Conservation (phyloP, 2,329 filamentous ascomycete species). For the Leptographium wingfieldii region DNA sequence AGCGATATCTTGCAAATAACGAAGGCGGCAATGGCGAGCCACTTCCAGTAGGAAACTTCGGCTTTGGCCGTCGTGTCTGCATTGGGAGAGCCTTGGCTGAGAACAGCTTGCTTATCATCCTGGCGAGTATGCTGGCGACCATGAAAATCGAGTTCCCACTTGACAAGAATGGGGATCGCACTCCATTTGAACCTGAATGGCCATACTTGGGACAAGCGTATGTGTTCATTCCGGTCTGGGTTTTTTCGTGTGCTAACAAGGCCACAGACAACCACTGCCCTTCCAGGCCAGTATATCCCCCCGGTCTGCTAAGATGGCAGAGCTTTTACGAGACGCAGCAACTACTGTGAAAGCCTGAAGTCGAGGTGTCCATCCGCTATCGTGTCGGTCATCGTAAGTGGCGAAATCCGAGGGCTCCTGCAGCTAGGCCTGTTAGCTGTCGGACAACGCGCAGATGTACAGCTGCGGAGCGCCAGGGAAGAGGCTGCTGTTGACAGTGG, state of each 20-base stretch:
- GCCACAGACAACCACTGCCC: background rate
- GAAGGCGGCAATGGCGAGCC: slow-evolving; percentile 30
- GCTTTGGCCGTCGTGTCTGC: slow-evolving; percentile 43
- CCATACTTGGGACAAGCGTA: background rate
- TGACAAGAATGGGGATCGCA: slow-evolving; percentile 18
- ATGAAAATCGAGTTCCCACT: slow-evolving; percentile 18
- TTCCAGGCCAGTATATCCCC: background rate
- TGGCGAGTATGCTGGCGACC: slow-evolving; percentile 35
- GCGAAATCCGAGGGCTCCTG: no score
- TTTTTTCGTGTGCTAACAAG: background rate
- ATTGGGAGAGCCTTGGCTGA: slow-evolving; percentile 42
- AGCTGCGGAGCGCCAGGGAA: no score
- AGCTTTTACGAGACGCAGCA: background rate
- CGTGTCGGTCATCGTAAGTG: no score
- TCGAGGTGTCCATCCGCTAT: no score
- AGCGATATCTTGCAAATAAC: slow-evolving; percentile 21
- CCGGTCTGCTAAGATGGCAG: background rate
- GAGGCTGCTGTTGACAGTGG: no score
- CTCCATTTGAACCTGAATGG: slow-evolving; percentile 23
- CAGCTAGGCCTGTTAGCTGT: no score
- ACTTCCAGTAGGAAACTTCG: slow-evolving; percentile 32
- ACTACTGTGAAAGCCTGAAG: background rate
- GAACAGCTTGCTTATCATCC: slow-evolving; percentile 31
- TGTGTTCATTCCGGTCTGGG: background rate
- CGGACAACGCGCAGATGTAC: no score